Base-by-base conservation (phyloP, 1,284 basidiomycete genomes). In the Earliella scabrosa region DNA sequence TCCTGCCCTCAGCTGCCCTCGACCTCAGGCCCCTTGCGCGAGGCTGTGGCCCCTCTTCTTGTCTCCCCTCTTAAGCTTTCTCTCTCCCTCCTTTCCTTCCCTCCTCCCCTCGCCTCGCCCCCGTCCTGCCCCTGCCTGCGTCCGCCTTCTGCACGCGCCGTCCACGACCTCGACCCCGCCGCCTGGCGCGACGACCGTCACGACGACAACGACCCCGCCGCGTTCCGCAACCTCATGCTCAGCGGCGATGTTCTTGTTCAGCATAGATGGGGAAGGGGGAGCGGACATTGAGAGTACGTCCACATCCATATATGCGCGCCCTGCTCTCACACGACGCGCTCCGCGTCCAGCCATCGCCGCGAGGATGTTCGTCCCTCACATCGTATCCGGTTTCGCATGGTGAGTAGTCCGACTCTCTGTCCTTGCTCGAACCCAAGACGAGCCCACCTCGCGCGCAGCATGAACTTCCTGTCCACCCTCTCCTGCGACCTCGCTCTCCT, bases 351-450 rank as follows among this genome's bases (percentile, higher is more conserved):
- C 51, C 39, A 32, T 48, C 20, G 27, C 44, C 2, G 23, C 48
- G 24, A 21, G 35, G 26, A 51, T 60, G 55, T 43, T 57, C 32
- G 35, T 57, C 27, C 44, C 55, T 23, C 47, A 60, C 23, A 40
- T 60, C 13, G 29, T 56, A n/a, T 50, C 52, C 10, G 59, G 59
- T 2, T 54, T 45, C 24, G 52, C 52, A 26, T 57, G 52, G 59
- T 60, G 43, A 41, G 59, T 54, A 4, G 9, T 48, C 16, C 50
- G 23, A 23, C 18, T 20, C 11, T n/a, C 18, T 18, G 27, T 31
- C 18, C 29, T 5, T 18, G 18, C 2, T 24, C 2, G 9, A 14
- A 31, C 6, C 10, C 46, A 3, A 27, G 23, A 3, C n/a, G 23
- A 27, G n/a, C 36, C 20, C 5, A 26, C 11, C n/a, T 14, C 36